phyloP scores from a whole-genome alignment of 495 filamentous ascomycete species.

The Aspergillus nanangensis region DNA sequence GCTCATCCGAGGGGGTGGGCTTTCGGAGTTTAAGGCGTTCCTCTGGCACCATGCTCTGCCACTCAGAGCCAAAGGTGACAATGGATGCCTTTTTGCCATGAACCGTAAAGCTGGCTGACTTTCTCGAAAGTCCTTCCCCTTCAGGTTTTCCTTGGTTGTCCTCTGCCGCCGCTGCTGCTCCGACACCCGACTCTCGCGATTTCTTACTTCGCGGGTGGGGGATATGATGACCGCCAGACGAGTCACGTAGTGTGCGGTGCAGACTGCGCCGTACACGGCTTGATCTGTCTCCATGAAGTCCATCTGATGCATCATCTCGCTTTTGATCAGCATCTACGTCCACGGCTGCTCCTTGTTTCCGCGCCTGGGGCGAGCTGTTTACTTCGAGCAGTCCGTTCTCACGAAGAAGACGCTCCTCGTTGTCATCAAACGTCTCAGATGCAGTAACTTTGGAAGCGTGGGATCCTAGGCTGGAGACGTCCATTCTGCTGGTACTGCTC shows the following conservation, averaged over 20 bases:
- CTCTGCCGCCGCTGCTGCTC: constrained; percentile 58
- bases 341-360: constrained; percentile 25
- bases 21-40: constrained; percentile 62
- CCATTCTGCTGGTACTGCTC: constrained; percentile 33
- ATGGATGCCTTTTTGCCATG: constrained; percentile 98
- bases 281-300: constrained; percentile 28
- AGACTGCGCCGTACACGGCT: constrained; percentile 75
- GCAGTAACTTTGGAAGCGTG: constrained; percentile 35
- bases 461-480: constrained; percentile 34
- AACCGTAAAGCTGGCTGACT: constrained; percentile 84
- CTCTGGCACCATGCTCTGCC: constrained; percentile 76
- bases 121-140: constrained; percentile 67
- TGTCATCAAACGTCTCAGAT: constrained; percentile 36
- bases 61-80: constrained; percentile 88
- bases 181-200: constrained; percentile 66
- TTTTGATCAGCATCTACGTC: constrained; percentile 35
- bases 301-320: constrained; percentile 29
- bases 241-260: constrained; percentile 89
- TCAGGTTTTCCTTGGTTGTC: constrained; percentile 25
- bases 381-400: constrained; percentile 44
- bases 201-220: constrained; percentile 67
- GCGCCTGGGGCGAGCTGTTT: constrained; percentile 31
- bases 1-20: constrained; percentile 44
- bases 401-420: constrained; percentile 46
- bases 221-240: constrained; percentile 61